Evolutionary conservation across 176 grass and related monocot species (phyloP).

Genomic region (Oryza meridionalis): DNA sequence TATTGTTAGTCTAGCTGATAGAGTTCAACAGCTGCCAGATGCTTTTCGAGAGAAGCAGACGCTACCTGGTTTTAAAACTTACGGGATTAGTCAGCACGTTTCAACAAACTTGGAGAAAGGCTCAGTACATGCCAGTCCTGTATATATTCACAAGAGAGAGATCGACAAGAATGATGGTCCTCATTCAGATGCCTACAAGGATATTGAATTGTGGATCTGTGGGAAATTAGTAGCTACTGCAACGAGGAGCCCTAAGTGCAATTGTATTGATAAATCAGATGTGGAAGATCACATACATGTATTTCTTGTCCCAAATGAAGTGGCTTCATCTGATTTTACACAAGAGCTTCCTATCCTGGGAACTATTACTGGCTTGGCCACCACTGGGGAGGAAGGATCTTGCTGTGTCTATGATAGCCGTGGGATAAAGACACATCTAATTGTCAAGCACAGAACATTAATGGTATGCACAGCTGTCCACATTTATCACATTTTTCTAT

Average conservation of each 20-base stretch:
- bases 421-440: slow-evolving; percentile 73
- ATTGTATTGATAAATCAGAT: slow-evolving; percentile 53
- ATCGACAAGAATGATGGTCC: slow-evolving; percentile 16
- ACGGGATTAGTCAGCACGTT: slow-evolving; percentile 29
- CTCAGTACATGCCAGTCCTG: slow-evolving; percentile 8
- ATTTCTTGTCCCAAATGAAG: slow-evolving; percentile 61
- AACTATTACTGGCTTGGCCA: slow-evolving; percentile 79
- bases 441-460: slow-evolving; percentile 88
- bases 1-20: slow-evolving; percentile 62
- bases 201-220: slow-evolving; percentile 79
- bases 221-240: slow-evolving; percentile 75
- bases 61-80: slow-evolving; percentile 18
- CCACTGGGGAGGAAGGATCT: slow-evolving; percentile 80
- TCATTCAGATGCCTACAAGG: slow-evolving; percentile 65
- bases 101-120: slow-evolving; percentile 28
- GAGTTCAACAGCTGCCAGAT: slow-evolving; percentile 49
- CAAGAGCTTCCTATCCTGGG: slow-evolving; percentile 55
- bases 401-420: slow-evolving; percentile 68
- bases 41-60: slow-evolving; percentile 55
- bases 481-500: slow-evolving; percentile 29
- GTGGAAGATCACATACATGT: slow-evolving; percentile 91
- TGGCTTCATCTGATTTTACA: slow-evolving; percentile 35
- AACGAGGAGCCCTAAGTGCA: slow-evolving; percentile 69
- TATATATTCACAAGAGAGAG: slow-evolving; percentile 40
- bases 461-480: slow-evolving; percentile 55